Base-by-base conservation (phyloP, 2,329 filamentous ascomycete species). In the Ophiostoma fasciatum region DNA sequence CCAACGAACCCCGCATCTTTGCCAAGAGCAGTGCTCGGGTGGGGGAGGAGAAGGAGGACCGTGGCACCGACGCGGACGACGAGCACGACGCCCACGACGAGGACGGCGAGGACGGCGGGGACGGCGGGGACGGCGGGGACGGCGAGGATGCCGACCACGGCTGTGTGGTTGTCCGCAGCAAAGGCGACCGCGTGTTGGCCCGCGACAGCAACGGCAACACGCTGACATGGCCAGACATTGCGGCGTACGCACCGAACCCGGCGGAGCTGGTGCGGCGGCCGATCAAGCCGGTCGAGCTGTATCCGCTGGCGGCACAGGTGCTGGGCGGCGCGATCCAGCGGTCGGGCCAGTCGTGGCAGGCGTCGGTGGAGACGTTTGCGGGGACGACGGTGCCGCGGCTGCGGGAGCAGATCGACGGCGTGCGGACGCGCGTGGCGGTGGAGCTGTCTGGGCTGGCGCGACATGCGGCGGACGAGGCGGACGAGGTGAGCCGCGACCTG, bases 401-500 rank as follows among this genome's bases (percentile, higher is more conserved):
- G 8, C 59, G 62, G 31, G 50, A 52, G 19, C 61, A 60, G 22
- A 61, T 73, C 25, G 66, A 66, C 36, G 53, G 46, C 3, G 55
- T 67, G 21, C 62, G 65, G 14, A 52, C 59, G 17, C 60, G 61
- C 15, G 55, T 72, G 12, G 63, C 59, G 3, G 59, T 63, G n/a
- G 66, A 72, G 29, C 54, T 78, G 18, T 68, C 66, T 11, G 62
- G 63, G 9, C 59, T 77, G 48, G 78, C 84, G 14, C 72, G 78
- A 13, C 62, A 64, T 22, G 74, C 78, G 1, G 77, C 78, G 0
- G 82, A 92, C 50, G 76, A 83, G 45, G 84, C 84, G 0, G 84
- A 94, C 47, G 74, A 78, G 42, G 74, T 90, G 20, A 77, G 70
- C 31, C 74, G 76, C 33, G 79, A 90, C 46, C 63, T 94, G 3